These are phyloP conservation scores for Persicaria tinctoria DNA, from an alignment of 148 eudicot genomes.

Conservation along the genomic window DNA sequence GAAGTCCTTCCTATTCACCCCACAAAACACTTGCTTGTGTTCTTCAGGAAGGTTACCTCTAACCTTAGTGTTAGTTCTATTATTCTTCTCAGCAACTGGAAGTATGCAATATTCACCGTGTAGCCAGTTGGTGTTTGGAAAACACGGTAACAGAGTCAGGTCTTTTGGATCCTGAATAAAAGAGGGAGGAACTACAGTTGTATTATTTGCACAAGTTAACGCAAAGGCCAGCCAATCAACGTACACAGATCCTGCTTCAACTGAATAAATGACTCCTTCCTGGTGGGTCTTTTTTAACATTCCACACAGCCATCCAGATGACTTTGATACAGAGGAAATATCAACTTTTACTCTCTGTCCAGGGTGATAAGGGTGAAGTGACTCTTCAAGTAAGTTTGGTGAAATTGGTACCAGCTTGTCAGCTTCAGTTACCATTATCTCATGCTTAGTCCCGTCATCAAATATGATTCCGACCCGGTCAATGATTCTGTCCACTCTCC, in stretches of 20 bases:
- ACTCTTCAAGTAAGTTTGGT: constrained; percentile 68
- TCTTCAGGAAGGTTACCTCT: constrained; percentile 17
- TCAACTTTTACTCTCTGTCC: constrained; percentile 71
- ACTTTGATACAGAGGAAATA: constrained; percentile 32
- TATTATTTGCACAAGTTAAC: constrained; percentile 18
- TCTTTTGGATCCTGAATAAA: constrained; percentile 41
- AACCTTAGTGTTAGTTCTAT: constrained; percentile 11
- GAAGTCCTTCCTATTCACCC: constrained; percentile 10
- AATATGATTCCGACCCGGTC: constrained; percentile 54
- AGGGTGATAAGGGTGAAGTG: constrained; percentile 70
- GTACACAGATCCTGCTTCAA: constrained; percentile 60
- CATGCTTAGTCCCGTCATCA: constrained; percentile 75
- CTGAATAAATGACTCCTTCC: constrained; percentile 62
- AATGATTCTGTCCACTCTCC: constrained; percentile 62
- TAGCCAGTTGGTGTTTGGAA: constrained; percentile 77
- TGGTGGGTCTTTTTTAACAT: constrained; percentile 36
- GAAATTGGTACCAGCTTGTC: constrained; percentile 48
- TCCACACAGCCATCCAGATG: constrained; percentile 74
- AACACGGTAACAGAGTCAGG: constrained; percentile 51
- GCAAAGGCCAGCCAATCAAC: constrained; percentile 82
- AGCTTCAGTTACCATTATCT: constrained; percentile 43
- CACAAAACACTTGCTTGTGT: constrained; percentile 19
- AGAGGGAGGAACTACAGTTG: constrained; percentile 40
- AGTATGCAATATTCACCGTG: constrained; percentile 88
- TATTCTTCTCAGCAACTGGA: constrained; percentile 16